Conservation (phyloP, 2,329 filamentous ascomycete genomes). For the Colletotrichum sp. region DNA sequence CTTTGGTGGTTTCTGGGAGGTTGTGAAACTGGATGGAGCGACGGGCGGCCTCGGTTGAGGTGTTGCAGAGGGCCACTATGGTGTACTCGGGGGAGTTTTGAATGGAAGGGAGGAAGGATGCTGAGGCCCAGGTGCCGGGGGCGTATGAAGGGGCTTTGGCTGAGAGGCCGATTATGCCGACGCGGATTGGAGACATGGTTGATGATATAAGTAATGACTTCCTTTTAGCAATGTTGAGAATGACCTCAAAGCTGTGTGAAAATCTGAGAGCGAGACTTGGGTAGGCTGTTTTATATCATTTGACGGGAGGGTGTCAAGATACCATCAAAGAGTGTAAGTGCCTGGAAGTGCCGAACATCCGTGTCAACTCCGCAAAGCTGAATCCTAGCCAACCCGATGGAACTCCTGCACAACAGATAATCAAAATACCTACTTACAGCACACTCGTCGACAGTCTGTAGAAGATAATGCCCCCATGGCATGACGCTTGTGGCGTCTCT, state of each 20-base stretch:
- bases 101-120: constrained; percentile 61
- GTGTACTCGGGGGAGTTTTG: constrained; percentile 45
- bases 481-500: background rate
- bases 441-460: background rate
- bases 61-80: constrained; percentile 60
- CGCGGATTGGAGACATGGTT: constrained; percentile 47
- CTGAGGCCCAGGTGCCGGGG: constrained; percentile 57
- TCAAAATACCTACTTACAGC: background rate
- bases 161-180: constrained; percentile 65
- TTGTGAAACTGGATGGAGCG: constrained; percentile 47
- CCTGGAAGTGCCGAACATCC: background rate
- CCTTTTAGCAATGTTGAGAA: background rate
- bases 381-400: background rate
- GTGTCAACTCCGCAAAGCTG: background rate
- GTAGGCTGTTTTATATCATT: background rate
- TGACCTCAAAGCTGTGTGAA: background rate
- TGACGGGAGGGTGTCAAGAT: background rate
- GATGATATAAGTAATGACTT: background rate
- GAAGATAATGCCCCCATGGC: background rate
- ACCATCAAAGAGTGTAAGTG: background rate
- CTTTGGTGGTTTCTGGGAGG: constrained; percentile 43
- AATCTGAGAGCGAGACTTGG: background rate
- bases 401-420: background rate
- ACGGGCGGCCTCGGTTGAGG: constrained; percentile 45
- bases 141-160: constrained; percentile 47